Base-by-base conservation (phyloP, 768 basidiomycete genomes). In the Vararia minispora region DNA sequence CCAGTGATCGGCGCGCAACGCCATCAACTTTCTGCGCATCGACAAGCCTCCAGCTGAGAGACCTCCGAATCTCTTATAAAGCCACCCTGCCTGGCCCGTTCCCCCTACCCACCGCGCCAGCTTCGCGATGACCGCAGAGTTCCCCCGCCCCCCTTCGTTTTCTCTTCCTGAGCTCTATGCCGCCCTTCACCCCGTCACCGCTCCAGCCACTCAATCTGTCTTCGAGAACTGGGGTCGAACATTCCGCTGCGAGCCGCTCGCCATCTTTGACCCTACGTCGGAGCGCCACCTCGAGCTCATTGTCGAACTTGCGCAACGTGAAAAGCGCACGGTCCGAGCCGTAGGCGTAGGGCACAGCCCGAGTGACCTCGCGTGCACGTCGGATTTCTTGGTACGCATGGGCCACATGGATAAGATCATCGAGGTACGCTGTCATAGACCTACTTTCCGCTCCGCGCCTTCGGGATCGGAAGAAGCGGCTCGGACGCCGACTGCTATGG, bases 311-410 rank as follows among this genome's bases (percentile, higher is more conserved):
- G 90, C 91, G 0, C 66, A 78, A 13, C 65, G 82, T 29, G 76
- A 90, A 53, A 62, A 70, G 12, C 76, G 72, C 53, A 65, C 71
- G 16, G 66, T 98, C 24, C 76, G 90, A 39, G 83, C 86, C 1
- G 82, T 79, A 10, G 95, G 90, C 10, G 77, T 88, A 12, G 94
- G 92, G 2, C 92, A 97, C 61, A 86, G 83, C 41, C 94, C 94
- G 17, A 85, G 80, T 53, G 94, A 99, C 62, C 68, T 98, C 35
- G 85, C 88, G 0, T 97, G 90, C 60, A 95, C 91, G 0, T 71
- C 64, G 36, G 87, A 78, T 9, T 91, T 74, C 62, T 83, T 97
- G 77, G 60, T 98, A 40, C 70, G 82, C 37, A 85, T 85, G 42
- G 76, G 76, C 29, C 74, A 71, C 51, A 59, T 97, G 38, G 70